phyloP scores from a whole-genome alignment of 73 alveolate genomes.

The Strombidium stylifer region DNA sequence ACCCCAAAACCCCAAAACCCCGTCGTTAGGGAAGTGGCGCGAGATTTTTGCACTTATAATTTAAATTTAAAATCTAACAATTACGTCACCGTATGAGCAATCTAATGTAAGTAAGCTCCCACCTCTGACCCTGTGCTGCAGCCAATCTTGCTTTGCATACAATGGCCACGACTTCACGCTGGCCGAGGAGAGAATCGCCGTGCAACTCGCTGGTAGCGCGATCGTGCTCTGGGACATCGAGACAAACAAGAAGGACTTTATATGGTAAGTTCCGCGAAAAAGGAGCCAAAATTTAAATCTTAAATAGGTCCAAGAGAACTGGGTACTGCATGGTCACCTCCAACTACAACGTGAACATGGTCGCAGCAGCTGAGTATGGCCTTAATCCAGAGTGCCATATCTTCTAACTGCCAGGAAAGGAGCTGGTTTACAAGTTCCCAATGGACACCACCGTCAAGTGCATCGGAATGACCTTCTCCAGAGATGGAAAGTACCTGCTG shows the following conservation, averaged over 20 bases:
- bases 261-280: conserved; percentile 45
- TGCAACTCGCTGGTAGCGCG: conserved; percentile 65
- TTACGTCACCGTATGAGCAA: too few relatives aligned
- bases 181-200: conserved; percentile 51
- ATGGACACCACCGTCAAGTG: conserved; percentile 65
- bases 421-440: conserved; percentile 51
- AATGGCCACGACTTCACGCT: conserved; percentile 53
- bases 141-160: conserved; percentile 49
- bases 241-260: conserved; percentile 70
- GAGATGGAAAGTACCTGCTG: conserved; percentile 69
- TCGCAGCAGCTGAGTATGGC: conserved; percentile 88
- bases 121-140: too few relatives aligned
- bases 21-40: too few relatives aligned
- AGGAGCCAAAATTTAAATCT: neutral
- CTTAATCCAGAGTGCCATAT: conserved; percentile 77
- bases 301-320: conserved; percentile 46
- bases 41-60: too few relatives aligned
- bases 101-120: too few relatives aligned
- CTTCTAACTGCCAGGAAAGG: conserved; percentile 68
- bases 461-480: conserved; percentile 70
- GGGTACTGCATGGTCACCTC: conserved; percentile 73
- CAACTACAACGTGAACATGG: conserved; percentile 54
- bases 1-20: too few relatives aligned
- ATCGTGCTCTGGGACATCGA: conserved; percentile 70
- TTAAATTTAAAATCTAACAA: too few relatives aligned